Evolutionary conservation across 768 basidiomycete genomes (phyloP).

Genomic region (Leccinum ochraceum): DNA sequence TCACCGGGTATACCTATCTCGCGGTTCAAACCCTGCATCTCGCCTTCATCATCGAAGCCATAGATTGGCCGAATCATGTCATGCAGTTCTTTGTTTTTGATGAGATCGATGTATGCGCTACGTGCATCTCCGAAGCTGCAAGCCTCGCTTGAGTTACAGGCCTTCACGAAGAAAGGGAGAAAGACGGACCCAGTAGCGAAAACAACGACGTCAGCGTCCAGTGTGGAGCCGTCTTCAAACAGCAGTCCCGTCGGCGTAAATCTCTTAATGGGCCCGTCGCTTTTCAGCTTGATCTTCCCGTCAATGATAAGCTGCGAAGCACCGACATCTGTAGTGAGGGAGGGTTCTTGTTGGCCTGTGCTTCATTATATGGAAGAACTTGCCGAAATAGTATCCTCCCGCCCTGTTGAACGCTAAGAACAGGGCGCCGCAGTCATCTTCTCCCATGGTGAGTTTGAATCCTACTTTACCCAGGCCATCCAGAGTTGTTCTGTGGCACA

Average conservation of each 20-base stretch:
- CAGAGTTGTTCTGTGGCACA: constrained; percentile 43
- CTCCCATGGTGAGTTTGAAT: constrained; percentile 55
- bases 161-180: not conserved
- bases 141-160: not conserved
- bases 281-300: constrained; percentile 48
- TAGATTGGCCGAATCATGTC: constrained; percentile 28
- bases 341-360: not conserved
- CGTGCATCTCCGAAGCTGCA: constrained; percentile 26
- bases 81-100: constrained; percentile 23
- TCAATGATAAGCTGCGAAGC: constrained; percentile 44
- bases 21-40: constrained; percentile 36
- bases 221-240: constrained; percentile 34
- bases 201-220: constrained; percentile 47
- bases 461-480: constrained; percentile 58
- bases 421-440: constrained; percentile 51
- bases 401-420: constrained; percentile 47
- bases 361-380: not conserved
- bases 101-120: constrained; percentile 15
- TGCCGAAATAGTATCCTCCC: constrained; percentile 72
- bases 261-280: constrained; percentile 31
- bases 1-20: constrained; percentile 44
- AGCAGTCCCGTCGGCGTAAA: constrained; percentile 30
- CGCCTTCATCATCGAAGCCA: constrained; percentile 36
- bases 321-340: constrained; percentile 35
- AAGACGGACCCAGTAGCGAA: constrained; percentile 31